Conservation (phyloP, 768 basidiomycete genomes). For the Sistotremastrum niveocremeum region DNA sequence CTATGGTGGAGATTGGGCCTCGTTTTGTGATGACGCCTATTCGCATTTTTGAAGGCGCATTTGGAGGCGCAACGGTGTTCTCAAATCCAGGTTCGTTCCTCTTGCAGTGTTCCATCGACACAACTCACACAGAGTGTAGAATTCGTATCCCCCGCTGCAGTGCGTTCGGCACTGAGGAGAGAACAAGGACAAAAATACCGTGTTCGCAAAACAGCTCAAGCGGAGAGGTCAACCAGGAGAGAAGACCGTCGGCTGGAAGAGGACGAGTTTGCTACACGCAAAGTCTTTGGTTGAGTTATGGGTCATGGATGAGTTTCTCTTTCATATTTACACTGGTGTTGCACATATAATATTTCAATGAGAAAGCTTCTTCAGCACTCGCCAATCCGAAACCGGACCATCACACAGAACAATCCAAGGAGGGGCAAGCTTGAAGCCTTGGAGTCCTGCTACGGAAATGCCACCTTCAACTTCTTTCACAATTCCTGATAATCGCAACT, state of each 20-base stretch:
- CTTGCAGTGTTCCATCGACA: conserved; percentile 1
- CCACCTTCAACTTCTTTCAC: no score
- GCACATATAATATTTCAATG: no score
- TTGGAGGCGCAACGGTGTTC: conserved; percentile 87
- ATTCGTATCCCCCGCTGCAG: conserved; percentile 80
- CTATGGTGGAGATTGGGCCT: conserved; percentile 94
- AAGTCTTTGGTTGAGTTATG: conserved; percentile 67
- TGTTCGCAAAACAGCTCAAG: conserved; percentile 65
- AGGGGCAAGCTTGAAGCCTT: no score
- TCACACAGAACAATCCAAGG: no score
- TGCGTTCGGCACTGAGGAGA: conserved; percentile 54
- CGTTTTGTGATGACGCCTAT: conserved; percentile 96
- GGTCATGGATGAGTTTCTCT: background rate
- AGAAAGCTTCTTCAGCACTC: no score
- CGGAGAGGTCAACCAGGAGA: conserved; percentile 49
- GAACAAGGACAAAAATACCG: conserved; percentile 74
- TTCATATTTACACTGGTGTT: background rate
- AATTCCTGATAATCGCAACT: background rate
- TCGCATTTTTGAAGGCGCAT: conserved; percentile 95
- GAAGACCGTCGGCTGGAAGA: conserved; percentile 52
- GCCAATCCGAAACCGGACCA: no score
- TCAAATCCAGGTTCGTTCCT: conserved; percentile 72
- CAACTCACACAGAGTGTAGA: conserved; percentile 33
- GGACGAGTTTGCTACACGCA: conserved; percentile 70
- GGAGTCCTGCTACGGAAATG: no score